Evolutionary conservation across 1,139 yeast species (phyloP).

Genomic region (Pneumocystis wakefieldiae): DNA sequence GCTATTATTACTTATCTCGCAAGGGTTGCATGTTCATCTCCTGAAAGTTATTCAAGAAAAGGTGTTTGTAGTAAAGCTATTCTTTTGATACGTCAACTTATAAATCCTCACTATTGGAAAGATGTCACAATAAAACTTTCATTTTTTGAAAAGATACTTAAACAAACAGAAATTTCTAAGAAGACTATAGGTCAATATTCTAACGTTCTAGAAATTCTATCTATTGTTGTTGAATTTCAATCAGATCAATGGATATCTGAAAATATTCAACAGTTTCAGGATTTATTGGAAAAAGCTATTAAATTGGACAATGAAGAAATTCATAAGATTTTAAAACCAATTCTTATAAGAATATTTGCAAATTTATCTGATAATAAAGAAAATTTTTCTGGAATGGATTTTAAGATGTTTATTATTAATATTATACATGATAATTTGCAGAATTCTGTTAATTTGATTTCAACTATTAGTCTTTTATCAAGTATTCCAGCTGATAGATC

Average conservation of each 20-base stretch:
- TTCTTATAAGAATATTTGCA: conserved; percentile 46
- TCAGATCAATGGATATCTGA: conserved; percentile 59
- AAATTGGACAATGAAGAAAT: conserved; percentile 44
- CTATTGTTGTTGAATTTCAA: conserved; percentile 72
- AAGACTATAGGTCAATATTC: conserved; percentile 56
- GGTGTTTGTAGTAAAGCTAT: conserved; percentile 72
- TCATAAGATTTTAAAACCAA: conserved; percentile 54
- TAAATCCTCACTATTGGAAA: conserved; percentile 66
- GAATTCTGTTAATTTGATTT: conserved; percentile 55
- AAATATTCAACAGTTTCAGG: conserved; percentile 52
- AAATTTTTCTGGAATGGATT: conserved; percentile 38
- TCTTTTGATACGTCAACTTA: conserved; percentile 53
- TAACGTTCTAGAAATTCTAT: conserved; percentile 80
- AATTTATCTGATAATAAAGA: conserved; percentile 29
- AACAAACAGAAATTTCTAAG: conserved; percentile 60
- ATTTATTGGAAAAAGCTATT: conserved; percentile 65
- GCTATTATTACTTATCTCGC: conserved; percentile 85
- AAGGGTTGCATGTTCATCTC: conserved; percentile 74
- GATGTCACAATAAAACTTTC: conserved; percentile 72
- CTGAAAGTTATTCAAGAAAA: conserved; percentile 71
- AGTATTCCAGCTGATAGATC: conserved; percentile 66
- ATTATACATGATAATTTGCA: conserved; percentile 75
- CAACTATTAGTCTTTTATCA: conserved; percentile 81
- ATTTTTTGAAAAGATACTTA: conserved; percentile 73
- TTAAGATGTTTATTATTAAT: conserved; percentile 44